Evolutionary conservation across 306 rosid species (phyloP).

Genomic region (Cicer chorassanicum): DNA sequence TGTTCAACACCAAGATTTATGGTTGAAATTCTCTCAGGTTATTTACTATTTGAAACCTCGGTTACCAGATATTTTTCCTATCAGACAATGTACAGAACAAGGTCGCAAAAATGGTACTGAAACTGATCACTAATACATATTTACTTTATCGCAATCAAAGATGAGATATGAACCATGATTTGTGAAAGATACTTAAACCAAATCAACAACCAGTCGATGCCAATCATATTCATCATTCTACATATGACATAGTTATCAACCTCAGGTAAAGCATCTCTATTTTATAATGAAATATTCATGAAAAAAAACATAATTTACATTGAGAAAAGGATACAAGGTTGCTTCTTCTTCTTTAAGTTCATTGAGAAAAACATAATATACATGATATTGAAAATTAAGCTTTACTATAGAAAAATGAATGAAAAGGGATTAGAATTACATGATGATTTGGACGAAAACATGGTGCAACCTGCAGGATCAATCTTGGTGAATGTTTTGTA

Average conservation of each 20-base stretch:
- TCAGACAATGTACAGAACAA: neutral
- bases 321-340: neutral
- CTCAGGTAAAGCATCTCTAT: no score
- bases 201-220: neutral
- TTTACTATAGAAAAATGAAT: constrained; percentile 27
- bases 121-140: neutral
- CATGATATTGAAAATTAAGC: constrained; percentile 18
- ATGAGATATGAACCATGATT: neutral
- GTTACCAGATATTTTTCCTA: neutral
- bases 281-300: neutral
- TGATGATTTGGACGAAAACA: constrained; percentile 36
- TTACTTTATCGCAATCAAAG: neutral
- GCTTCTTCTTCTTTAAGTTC: constrained; percentile 31
- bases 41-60: no score
- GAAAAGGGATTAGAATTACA: constrained; percentile 38
- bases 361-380: constrained; percentile 31
- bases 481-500: constrained; percentile 63
- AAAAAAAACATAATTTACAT: constrained; percentile 10
- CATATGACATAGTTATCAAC: no score
- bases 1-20: neutral
- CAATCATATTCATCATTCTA: neutral
- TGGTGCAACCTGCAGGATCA: constrained; percentile 47
- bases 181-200: neutral
- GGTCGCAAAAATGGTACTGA: neutral
- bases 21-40: neutral